phyloP scores from a whole-genome alignment of 106 monocot species.

The Dendrobium officinale region DNA sequence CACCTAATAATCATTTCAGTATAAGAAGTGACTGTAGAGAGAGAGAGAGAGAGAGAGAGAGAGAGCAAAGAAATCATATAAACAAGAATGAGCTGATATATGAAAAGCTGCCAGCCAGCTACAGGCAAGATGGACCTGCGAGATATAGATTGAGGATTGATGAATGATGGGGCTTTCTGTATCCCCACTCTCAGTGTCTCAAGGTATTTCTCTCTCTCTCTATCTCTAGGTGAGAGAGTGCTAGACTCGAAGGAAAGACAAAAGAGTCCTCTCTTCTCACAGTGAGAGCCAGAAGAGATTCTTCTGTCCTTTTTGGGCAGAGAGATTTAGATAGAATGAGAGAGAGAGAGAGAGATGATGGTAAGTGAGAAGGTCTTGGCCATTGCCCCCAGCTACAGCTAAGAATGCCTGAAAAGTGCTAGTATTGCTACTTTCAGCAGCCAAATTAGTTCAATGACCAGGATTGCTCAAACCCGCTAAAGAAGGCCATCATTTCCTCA shows the following conservation, averaged over 20 bases:
- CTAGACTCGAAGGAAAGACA: neutral
- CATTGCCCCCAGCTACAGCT: neutral
- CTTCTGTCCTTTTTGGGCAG: conserved; percentile 5
- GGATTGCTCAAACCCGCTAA: too few species aligned
- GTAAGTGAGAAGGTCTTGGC: neutral
- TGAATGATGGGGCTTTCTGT: neutral
- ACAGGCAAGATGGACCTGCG: neutral
- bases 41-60: neutral
- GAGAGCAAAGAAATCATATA: neutral
- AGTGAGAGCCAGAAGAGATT: conserved; percentile 4
- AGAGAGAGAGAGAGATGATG: neutral
- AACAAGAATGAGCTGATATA: neutral
- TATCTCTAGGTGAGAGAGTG: neutral
- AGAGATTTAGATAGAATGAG: neutral
- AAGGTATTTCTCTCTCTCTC: neutral
- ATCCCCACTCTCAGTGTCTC: neutral
- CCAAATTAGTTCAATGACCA: too few species aligned
- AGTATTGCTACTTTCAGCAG: too few species aligned
- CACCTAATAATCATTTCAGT: neutral
- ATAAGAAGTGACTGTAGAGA: neutral
- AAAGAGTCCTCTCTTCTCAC: conserved; percentile 1
- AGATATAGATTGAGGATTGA: neutral
- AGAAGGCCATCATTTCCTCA: too few species aligned
- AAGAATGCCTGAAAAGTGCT: too few species aligned
- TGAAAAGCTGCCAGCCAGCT: conserved; percentile 6